Evolutionary conservation across 495 filamentous ascomycete genomes (phyloP), one percentile per base, ranked within the genome.

Genomic region (Cenococcum geophilum): DNA sequence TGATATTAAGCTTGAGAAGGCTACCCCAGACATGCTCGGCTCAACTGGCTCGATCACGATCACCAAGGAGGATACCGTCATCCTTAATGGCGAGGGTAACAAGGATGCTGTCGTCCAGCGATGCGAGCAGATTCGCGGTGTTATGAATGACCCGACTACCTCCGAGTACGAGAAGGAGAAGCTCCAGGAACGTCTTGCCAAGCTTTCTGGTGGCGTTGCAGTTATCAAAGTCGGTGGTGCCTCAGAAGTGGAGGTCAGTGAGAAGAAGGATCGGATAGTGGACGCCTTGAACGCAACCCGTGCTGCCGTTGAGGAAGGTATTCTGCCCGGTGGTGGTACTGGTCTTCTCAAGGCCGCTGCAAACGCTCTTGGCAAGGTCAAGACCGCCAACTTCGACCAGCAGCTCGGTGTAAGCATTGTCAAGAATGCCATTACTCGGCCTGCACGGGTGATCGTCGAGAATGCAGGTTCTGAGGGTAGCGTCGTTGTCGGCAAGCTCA

Each of bases 151-250:
- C 80, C 85, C 93, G 32, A 83, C 82, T 62, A 97, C 93, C 62
- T 95, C 91, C 62, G 95, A 97, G 70, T 97, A 98, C 78, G 93
- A 98, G 83, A 97, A 96, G 82, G 93, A 98, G 86, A 98, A 98
- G 84, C 88, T 98, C 59, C 93, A 97, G 77, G 93, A 98, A 80
- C 93, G 93, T 79, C 89, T 97, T 55, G 93, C 93, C 68, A 98
- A 98, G 86, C 90, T 98, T 67, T 97, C 93, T 50, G 93, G 93
- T 58, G 93, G 93, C 83, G 93, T 98, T 71, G 93, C 93, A 64
- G 93, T 98, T 77, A 97, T 98, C 83, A 96, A 92, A 82, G 93
- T 98, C 67, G 93, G 93, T 70, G 93, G 93, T 75, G 80, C 91
- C 60, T 97, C 92, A 66, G 93, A 98, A 79, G 92, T 98, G 65